Evolutionary conservation across 164 flowering plant species (phyloP), one percentile per base, ranked within the genome.

Genomic region (Cinnamomum chago): DNA sequence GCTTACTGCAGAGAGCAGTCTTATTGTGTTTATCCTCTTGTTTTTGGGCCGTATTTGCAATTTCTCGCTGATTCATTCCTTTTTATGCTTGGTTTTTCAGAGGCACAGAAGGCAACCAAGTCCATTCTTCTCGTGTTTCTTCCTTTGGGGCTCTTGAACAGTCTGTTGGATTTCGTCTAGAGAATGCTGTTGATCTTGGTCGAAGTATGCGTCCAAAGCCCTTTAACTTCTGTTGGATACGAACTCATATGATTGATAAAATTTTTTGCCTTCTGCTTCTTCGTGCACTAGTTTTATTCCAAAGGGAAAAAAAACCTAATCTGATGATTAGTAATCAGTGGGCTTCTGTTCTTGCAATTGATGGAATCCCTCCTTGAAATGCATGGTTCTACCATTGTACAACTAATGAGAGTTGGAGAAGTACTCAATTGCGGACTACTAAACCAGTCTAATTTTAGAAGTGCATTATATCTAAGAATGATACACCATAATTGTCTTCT

Each of bases 71-170:
- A 15, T 67, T 67, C 28, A 67, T 67, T 28, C 69, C 18, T 20
- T 25, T 30, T 67, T 67, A 28, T 20, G n/a, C 18, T 70, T 70
- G 62, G 24, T 28, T 73, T 74, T 72, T 30, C 75, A 72, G 81
- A 72, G 74, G 79, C 68, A 70, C 88, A 55, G 78, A 76, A 51
- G 70, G 74, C 62, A 76, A 65, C 78, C 73, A 55, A 60, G 64
- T 47, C 62, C 74, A 50, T 62, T 64, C 76, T 74, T 84, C 87
- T 72, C 85, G 80, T 76, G 74, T 78, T 70, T 75, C 90, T 55
- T 86, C 84, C 64, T 82, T 86, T 77, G 84, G 87, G 77, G 71
- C 81, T 22, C 83, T 89, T 66, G 97, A 87, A 71, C 92, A 90
- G 68, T 86, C 92, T 47, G 79, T 85, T 72, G 89, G 86, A 67